Evolutionary conservation across 2,329 filamentous ascomycete genomes (phyloP).

Genomic region (Elsinoe australis): DNA sequence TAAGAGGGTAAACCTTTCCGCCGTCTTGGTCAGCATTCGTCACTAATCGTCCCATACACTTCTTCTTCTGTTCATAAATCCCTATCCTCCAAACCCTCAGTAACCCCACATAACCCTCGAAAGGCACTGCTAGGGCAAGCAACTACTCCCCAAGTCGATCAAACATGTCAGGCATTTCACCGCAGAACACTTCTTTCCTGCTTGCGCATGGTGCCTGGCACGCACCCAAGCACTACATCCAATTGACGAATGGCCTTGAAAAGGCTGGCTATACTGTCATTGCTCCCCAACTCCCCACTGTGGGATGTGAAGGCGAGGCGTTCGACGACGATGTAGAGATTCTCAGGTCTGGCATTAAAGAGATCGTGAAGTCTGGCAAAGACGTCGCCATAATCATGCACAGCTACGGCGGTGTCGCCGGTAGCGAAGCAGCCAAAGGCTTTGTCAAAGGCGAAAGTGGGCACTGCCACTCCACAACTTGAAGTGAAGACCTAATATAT

Average conservation of each 20-base stretch:
- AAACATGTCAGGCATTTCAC: slow-evolving; percentile 7
- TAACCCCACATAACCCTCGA: too few species aligned
- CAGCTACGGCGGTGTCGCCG: slow-evolving; percentile 27
- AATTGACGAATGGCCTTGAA: slow-evolving; percentile 22
- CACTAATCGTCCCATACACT: too few species aligned
- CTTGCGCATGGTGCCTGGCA: slow-evolving; percentile 29
- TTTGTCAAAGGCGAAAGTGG: slow-evolving; percentile 21
- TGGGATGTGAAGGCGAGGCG: slow-evolving; percentile 21
- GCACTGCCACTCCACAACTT: background rate
- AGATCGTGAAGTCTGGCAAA: slow-evolving; percentile 22
- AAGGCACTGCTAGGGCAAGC: too few species aligned
- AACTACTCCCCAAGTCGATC: background rate
- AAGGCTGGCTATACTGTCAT: slow-evolving; percentile 23
- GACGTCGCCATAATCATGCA: slow-evolving; percentile 28
- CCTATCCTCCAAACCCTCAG: background rate
- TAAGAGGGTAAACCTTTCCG: too few species aligned
- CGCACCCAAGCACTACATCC: slow-evolving; percentile 20
- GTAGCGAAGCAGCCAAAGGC: slow-evolving; percentile 25
- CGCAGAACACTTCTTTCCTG: slow-evolving; percentile 24
- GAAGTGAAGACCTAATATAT: background rate
- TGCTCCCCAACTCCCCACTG: slow-evolving; percentile 21
- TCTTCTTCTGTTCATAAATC: too few species aligned
- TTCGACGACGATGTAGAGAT: slow-evolving; percentile 23
- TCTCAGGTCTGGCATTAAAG: slow-evolving; percentile 21
- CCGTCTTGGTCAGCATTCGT: too few species aligned